Percentiles rank a stretch among this genome's conserved stretches.
Conservation (phyloP, 2,329 filamentous ascomycete genomes). For the Talaromyces sp. region DNA sequence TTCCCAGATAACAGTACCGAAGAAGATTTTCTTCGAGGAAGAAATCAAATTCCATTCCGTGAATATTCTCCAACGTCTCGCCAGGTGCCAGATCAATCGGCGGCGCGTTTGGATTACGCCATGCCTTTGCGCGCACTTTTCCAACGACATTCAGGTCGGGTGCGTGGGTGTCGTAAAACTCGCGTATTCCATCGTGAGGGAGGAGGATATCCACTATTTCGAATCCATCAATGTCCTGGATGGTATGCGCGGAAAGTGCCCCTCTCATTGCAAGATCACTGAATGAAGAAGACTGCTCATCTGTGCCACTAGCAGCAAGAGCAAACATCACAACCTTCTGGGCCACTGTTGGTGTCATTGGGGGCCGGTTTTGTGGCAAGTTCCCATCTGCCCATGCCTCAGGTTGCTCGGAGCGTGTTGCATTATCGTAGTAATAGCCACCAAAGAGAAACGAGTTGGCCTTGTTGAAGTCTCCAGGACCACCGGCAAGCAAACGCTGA, state of each 20-base stretch:
- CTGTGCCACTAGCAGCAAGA: slow-evolving; percentile 43
- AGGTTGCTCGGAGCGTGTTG: slow-evolving; percentile 22
- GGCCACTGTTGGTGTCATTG: slow-evolving; percentile 45
- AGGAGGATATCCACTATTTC: slow-evolving; percentile 54
- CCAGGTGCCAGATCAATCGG: slow-evolving; percentile 34
- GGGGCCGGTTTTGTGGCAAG: slow-evolving; percentile 22
- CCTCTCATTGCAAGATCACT: slow-evolving; percentile 29
- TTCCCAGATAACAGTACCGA: slow-evolving; percentile 56
- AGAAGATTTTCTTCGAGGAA: slow-evolving; percentile 63
- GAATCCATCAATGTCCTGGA: slow-evolving; percentile 53
- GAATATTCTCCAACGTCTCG: slow-evolving; percentile 21
- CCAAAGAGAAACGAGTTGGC: slow-evolving; percentile 66
- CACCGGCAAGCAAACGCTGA: slow-evolving; percentile 43
- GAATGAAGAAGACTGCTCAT: slow-evolving; percentile 37
- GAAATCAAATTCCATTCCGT: slow-evolving; percentile 47
- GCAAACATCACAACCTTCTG: slow-evolving; percentile 48
- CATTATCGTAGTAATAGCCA: slow-evolving; percentile 44
- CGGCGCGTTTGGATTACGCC: slow-evolving; percentile 41
- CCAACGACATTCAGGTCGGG: slow-evolving; percentile 49
- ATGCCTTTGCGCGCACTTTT: slow-evolving; percentile 49
- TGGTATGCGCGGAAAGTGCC: slow-evolving; percentile 38
- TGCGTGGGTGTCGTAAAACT: slow-evolving; percentile 45
- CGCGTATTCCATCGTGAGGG: slow-evolving; percentile 41
- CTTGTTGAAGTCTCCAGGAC: slow-evolving; percentile 79
- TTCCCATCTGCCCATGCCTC: slow-evolving; percentile 35